phyloP scores from a whole-genome alignment of 2,329 filamentous ascomycete genomes.

The Blastomyces gilchristii region DNA sequence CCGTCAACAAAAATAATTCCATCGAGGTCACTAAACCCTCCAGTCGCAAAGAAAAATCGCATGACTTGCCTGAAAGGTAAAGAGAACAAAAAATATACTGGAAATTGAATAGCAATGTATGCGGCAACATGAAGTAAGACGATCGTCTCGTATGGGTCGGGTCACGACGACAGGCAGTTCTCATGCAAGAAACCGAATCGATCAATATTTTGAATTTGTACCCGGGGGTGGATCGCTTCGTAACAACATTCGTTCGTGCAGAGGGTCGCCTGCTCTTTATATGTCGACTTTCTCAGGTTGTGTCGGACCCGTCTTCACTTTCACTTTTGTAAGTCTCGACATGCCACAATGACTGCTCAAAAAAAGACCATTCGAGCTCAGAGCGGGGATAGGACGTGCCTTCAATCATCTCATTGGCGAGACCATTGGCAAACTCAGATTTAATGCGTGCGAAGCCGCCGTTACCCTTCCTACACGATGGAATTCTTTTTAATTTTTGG shows the following conservation, averaged over 20 bases:
- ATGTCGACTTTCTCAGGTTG: background rate
- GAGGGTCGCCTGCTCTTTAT: background rate
- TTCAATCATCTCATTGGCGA: conserved; percentile 13
- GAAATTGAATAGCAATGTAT: background rate
- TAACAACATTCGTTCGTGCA: background rate
- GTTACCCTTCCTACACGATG: background rate
- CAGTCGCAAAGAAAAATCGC: background rate
- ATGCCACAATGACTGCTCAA: conserved; percentile 6
- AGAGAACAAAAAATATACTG: background rate
- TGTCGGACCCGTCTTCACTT: background rate
- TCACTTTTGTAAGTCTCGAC: conserved; percentile 8
- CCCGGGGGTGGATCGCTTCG: background rate
- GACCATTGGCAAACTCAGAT: conserved; percentile 6
- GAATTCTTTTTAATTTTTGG: background rate
- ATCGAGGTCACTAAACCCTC: background rate
- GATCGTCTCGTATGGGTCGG: background rate
- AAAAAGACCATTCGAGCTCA: conserved; percentile 3
- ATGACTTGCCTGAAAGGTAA: background rate
- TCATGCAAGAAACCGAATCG: background rate
- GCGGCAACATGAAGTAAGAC: background rate
- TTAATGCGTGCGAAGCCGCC: background rate
- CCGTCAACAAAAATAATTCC: background rate
- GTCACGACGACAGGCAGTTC: background rate
- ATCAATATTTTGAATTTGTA: background rate
- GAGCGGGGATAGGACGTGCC: conserved; percentile 11